Percentiles rank a stretch among this genome's conserved stretches.
phyloP scores from a whole-genome alignment of 495 filamentous ascomycete genomes.

The Astrocystis sublimbata region DNA sequence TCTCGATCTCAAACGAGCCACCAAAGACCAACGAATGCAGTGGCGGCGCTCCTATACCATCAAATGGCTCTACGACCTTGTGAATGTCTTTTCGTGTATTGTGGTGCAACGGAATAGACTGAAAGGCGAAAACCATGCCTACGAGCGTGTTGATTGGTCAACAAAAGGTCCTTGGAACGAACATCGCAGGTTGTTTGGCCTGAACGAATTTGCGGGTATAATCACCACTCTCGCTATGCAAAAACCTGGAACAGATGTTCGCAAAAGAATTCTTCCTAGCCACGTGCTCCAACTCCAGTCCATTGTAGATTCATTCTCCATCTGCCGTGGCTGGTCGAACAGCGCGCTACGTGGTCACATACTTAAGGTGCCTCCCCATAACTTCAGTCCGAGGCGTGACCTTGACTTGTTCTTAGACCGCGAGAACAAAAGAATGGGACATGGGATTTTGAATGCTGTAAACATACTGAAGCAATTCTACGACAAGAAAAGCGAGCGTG shows the following conservation, averaged over 20 bases:
- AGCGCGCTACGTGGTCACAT: conserved; percentile 35
- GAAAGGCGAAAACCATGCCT: conserved; percentile 31
- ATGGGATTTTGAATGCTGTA: conserved; percentile 27
- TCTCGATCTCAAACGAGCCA: conserved; percentile 41
- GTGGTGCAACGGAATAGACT: conserved; percentile 42
- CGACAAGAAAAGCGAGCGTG: conserved; percentile 27
- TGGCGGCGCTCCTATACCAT: conserved; percentile 52
- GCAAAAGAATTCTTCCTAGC: conserved; percentile 43
- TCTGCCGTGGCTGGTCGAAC: conserved; percentile 44
- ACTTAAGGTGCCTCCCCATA: conserved; percentile 27
- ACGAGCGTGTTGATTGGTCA: conserved; percentile 36
- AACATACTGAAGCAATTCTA: conserved; percentile 31
- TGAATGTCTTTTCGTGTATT: conserved; percentile 43
- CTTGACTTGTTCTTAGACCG: conserved; percentile 47
- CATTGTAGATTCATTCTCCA: conserved; percentile 46
- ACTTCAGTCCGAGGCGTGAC: conserved; percentile 43
- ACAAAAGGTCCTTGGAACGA: conserved; percentile 30
- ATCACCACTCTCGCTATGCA: conserved; percentile 44
- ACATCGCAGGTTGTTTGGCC: conserved; percentile 40
- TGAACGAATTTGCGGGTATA: conserved; percentile 41
- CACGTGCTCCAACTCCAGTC: conserved; percentile 51
- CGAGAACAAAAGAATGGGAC: conserved; percentile 26
- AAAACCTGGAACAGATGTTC: conserved; percentile 40
- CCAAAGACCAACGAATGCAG: conserved; percentile 36
- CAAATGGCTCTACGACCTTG: conserved; percentile 54